Conservation (phyloP, 1,284 basidiomycete genomes). For the Tilletia setariae region DNA sequence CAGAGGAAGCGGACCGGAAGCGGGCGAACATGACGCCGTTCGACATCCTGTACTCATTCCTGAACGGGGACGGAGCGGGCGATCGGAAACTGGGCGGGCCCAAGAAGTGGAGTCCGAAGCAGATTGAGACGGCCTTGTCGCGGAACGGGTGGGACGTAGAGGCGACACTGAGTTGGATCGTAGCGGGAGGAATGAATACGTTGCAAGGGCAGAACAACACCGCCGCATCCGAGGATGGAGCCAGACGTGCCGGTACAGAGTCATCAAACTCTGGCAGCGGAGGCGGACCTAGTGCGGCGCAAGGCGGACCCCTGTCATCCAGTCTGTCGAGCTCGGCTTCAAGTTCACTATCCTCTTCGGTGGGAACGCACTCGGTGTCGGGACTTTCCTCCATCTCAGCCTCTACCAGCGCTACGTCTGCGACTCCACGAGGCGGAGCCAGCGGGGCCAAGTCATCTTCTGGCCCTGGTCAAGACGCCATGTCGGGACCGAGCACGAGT, state of each 20-base stretch:
- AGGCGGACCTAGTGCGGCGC: not conserved
- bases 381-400: not conserved
- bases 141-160: slow-evolving; percentile 91
- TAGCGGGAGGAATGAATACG: slow-evolving; percentile 60
- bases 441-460: no score
- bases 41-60: slow-evolving; percentile 88
- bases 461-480: no score
- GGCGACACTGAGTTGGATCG: slow-evolving; percentile 82
- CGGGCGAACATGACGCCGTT: slow-evolving; percentile 85
- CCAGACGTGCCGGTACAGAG: not conserved
- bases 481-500: not conserved
- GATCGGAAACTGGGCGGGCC: slow-evolving; percentile 23
- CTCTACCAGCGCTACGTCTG: slow-evolving; percentile 8
- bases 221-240: not conserved
- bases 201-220: slow-evolving; percentile 10
- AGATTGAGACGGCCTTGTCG: slow-evolving; percentile 86
- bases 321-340: slow-evolving; percentile 12
- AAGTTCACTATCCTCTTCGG: slow-evolving; percentile 10
- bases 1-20: slow-evolving; percentile 1
- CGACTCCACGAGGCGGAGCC: not conserved
- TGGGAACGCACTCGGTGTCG: not conserved
- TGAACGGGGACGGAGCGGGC: slow-evolving; percentile 54
- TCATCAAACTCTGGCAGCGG: not conserved
- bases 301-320: not conserved
- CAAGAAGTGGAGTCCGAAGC: slow-evolving; percentile 65